Evolutionary conservation across 352 stramenopile species (phyloP).

Genomic region (Pythium dissimile): DNA sequence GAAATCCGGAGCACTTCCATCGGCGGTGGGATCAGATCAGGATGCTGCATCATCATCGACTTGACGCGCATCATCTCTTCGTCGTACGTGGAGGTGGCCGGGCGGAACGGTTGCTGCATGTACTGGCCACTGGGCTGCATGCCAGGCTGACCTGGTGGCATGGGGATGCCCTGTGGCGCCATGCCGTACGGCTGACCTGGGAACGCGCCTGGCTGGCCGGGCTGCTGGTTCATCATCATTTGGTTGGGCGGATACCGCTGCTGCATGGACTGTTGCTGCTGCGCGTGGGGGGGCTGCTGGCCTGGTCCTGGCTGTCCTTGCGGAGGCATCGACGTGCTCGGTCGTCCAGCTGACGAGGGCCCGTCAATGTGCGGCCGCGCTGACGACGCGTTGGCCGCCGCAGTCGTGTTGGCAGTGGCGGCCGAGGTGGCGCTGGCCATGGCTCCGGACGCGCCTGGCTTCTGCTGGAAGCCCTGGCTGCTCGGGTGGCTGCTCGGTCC

Average conservation of each 20-base stretch:
- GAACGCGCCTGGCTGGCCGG: slow-evolving; percentile 28
- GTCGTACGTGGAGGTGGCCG: slow-evolving; percentile 69
- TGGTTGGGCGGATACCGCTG: slow-evolving; percentile 56
- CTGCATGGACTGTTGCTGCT: slow-evolving; percentile 37
- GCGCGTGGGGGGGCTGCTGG: slow-evolving; percentile 10
- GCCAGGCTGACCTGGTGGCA: slow-evolving; percentile 24
- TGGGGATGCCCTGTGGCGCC: slow-evolving; percentile 16
- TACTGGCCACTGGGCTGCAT: slow-evolving; percentile 46
- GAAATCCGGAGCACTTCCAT: slow-evolving; percentile 86
- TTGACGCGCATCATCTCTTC: slow-evolving; percentile 86
- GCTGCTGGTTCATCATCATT: slow-evolving; percentile 69
- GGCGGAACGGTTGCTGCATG: slow-evolving; percentile 67
- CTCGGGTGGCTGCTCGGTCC: slow-evolving; percentile 4
- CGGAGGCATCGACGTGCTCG: slow-evolving; percentile 7
- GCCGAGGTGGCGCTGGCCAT: slow-evolving; percentile 21
- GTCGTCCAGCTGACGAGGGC: slow-evolving; percentile 19
- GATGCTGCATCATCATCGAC: slow-evolving; percentile 88
- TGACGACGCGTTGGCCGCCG: slow-evolving; percentile 49
- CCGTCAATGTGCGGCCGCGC: slow-evolving; percentile 67
- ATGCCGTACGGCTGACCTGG: slow-evolving; percentile 58
- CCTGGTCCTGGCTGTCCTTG: no score
- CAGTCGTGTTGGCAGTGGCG: slow-evolving; percentile 3
- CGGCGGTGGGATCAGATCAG: slow-evolving; percentile 79
- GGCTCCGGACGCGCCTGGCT: slow-evolving; percentile 23
- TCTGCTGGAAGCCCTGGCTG: slow-evolving; percentile 18